These are phyloP conservation scores for Pistacia integerrima DNA, from an alignment of 345 rosid species.

Conservation along the genomic window DNA sequence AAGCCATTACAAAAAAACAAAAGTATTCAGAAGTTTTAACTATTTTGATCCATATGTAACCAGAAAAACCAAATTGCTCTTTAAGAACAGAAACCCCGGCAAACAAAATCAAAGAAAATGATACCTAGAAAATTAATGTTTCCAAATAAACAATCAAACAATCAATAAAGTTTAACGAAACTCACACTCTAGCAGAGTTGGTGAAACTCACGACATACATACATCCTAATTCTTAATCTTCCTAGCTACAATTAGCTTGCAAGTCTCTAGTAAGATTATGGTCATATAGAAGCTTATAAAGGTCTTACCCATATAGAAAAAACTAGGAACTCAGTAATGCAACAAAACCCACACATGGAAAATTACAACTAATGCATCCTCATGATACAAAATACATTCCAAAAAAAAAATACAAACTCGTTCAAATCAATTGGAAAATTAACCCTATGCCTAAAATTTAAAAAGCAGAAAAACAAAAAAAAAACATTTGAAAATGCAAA, in stretches of 20 bases:
- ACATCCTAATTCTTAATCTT: neutral
- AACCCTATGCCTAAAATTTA: neutral
- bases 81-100: neutral
- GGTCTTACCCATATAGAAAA: neutral
- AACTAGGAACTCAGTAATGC: neutral
- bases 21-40: neutral
- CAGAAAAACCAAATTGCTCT: neutral
- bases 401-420: neutral
- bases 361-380: neutral
- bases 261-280: neutral
- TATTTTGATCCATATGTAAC: neutral
- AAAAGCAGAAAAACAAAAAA: neutral
- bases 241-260: neutral
- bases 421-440: neutral
- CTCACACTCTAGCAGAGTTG: slow-evolving; percentile 1
- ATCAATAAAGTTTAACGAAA: neutral
- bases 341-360: neutral
- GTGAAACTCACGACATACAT: neutral
- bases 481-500: neutral
- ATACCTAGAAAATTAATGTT: no score
- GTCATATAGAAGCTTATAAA: neutral
- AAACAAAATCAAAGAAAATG: neutral
- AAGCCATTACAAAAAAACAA: neutral
- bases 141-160: neutral
- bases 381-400: neutral